Conservation (phyloP, 306 rosid genomes). For the Cyclanthera cordifolia region DNA sequence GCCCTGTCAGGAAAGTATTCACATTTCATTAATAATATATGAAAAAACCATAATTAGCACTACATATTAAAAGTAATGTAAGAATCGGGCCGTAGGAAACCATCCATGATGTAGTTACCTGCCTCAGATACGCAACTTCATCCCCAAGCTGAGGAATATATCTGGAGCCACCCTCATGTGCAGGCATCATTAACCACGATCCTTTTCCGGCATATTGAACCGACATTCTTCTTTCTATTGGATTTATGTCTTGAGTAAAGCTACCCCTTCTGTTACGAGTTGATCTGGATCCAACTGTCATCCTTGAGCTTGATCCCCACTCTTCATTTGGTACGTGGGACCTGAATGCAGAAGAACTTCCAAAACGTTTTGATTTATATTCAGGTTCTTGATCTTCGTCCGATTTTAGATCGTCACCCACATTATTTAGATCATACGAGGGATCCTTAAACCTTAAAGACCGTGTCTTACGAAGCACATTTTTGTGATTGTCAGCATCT, state of each 20-base stretch:
- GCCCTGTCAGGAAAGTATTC: conserved; percentile 45
- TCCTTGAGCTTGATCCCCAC: conserved; percentile 57
- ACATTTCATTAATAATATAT: conserved; percentile 3
- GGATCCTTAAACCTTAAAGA: conserved; percentile 38
- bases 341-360: conserved; percentile 25
- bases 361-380: conserved; percentile 31
- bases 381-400: conserved; percentile 38
- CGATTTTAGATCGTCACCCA: conserved; percentile 26
- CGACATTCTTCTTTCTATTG: conserved; percentile 44
- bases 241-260: conserved; percentile 41
- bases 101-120: conserved; percentile 38
- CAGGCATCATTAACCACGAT: conserved; percentile 70
- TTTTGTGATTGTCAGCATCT: conserved; percentile 32
- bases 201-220: conserved; percentile 46
- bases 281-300: conserved; percentile 77
- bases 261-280: conserved; percentile 63
- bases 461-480: conserved; percentile 29
- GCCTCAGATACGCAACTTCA: conserved; percentile 85
- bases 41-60: background rate
- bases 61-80: background rate
- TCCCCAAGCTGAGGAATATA: conserved; percentile 94
- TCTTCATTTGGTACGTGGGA: conserved; percentile 44
- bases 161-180: conserved; percentile 80
- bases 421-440: conserved; percentile 26
- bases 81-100: conserved; percentile 12